Conservation (phyloP, 768 basidiomycete species). For the Exsudoporus frostii region DNA sequence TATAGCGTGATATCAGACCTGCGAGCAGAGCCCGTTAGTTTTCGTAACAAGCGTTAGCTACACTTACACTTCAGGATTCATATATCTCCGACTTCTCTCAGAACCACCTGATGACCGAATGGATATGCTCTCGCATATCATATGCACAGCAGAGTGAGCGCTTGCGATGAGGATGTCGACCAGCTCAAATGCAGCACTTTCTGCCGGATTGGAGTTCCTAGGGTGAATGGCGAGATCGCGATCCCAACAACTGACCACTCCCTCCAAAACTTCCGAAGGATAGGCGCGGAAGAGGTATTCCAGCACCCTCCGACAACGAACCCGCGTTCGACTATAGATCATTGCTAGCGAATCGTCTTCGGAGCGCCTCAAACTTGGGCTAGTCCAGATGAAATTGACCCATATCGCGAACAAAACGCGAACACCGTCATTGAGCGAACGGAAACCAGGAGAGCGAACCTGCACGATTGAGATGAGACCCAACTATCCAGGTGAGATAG, state of each 20-base stretch:
- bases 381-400: constrained; percentile 55
- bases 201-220: constrained; percentile 38
- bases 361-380: constrained; percentile 44
- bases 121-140: constrained; percentile 82
- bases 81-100: constrained; percentile 60
- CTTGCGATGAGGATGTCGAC: constrained; percentile 80
- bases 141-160: constrained; percentile 83
- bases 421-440: constrained; percentile 76
- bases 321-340: constrained; percentile 62
- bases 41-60: neutral
- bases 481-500: neutral
- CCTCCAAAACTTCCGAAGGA: constrained; percentile 79
- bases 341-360: constrained; percentile 66
- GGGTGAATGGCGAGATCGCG: constrained; percentile 47
- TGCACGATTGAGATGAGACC: constrained; percentile 8
- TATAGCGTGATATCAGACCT: constrained; percentile 75
- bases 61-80: constrained; percentile 66
- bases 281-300: constrained; percentile 84
- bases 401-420: constrained; percentile 76
- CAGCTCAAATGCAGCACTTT: constrained; percentile 69
- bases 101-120: constrained; percentile 51
- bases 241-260: constrained; percentile 80
- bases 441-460: constrained; percentile 73
- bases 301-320: constrained; percentile 72
- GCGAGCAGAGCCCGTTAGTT: constrained; percentile 5